Evolutionary conservation across 2,329 filamentous ascomycete genomes (phyloP), one percentile per base, ranked within the genome.

Genomic region (Pyrenophora graminea): DNA sequence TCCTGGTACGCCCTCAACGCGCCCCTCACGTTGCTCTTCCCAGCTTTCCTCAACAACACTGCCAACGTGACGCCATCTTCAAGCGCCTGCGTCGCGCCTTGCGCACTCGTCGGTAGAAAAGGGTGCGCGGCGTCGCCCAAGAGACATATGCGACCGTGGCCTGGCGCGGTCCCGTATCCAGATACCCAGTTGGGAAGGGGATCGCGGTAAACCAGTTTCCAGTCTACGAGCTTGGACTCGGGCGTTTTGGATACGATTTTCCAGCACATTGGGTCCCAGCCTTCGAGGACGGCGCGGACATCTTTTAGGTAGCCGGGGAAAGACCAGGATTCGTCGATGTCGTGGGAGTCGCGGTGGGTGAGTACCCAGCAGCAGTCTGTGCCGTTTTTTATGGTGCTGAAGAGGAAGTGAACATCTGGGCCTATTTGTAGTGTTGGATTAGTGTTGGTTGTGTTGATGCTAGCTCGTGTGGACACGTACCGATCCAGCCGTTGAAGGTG

Each of bases 121-220:
- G 80, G 76, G 58, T 83, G 81, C 43, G 80, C 82, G 39, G 78
- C 78, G 57, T 83, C 81, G 1, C 81, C 81, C 1, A 82, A 68
- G 23, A 82, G 68, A 1, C 75, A 79, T 45, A 82, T 80, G 36
- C 75, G 73, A 6, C 68, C 68, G 21, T 70, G 66, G 3, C 67
- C 66, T 7, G 65, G 61, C 0, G 67, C 68, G 18, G 54, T 49
- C 32, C 79, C 77, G 47, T 77, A 77, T n/a, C 69, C 67, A 0
- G 77, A 80, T 1, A 82, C 74, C 81, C 81, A 83, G 0, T 74
- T 78, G 0, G 79, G 76, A 8, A 80, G 69, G 0, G 80, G 80
- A 58, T 82, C 79, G 34, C 80, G 74, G 53, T 80, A 82, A 38
- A 80, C 79, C 19, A 83, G 77, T 57, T 81, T 82, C 80, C 80